Percentiles rank a stretch among this genome's conserved stretches.
Evolutionary conservation across 2,329 filamentous ascomycete genomes (phyloP).

Genomic region (Neopestalotiopsis clavispora): DNA sequence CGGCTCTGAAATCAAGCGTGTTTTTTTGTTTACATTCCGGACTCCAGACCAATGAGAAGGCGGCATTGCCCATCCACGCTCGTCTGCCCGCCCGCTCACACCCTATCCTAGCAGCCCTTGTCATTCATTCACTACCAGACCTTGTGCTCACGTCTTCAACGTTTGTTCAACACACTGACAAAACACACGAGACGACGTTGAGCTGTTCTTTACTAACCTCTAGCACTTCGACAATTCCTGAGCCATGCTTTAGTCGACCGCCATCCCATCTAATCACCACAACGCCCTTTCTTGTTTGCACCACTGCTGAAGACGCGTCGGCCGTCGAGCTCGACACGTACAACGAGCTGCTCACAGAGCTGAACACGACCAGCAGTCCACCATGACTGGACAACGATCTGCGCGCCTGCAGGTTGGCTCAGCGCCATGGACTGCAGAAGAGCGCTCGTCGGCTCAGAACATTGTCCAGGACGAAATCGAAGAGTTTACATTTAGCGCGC

Average conservation of each 20-base stretch:
- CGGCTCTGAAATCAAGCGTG: slow-evolving; percentile 7
- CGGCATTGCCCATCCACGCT: background rate
- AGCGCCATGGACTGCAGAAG: slow-evolving; percentile 81
- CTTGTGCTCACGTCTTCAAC: slow-evolving; percentile 4
- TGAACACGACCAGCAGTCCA: slow-evolving; percentile 4
- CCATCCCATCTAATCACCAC: background rate
- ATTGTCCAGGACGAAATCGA: slow-evolving; percentile 84
- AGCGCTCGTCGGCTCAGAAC: slow-evolving; percentile 77
- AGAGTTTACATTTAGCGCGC: slow-evolving; percentile 89
- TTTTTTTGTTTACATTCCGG: slow-evolving; percentile 19
- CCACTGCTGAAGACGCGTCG: slow-evolving; percentile 8
- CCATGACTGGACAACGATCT: slow-evolving; percentile 38
- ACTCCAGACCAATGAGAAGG: slow-evolving; percentile 2
- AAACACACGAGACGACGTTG: background rate
- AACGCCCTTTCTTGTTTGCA: background rate
- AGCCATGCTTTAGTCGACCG: slow-evolving; percentile 8
- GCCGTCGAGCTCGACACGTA: slow-evolving; percentile 17
- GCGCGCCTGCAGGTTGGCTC: slow-evolving; percentile 77
- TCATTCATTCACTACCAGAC: background rate
- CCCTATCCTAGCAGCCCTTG: background rate
- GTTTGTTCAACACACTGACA: background rate
- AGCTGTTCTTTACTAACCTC: background rate
- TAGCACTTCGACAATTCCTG: background rate
- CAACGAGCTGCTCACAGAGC: background rate
- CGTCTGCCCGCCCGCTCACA: slow-evolving; percentile 5